Evolutionary conservation across 805 yeast genomes (phyloP).

Genomic region (Metschnikowia hibisci): DNA sequence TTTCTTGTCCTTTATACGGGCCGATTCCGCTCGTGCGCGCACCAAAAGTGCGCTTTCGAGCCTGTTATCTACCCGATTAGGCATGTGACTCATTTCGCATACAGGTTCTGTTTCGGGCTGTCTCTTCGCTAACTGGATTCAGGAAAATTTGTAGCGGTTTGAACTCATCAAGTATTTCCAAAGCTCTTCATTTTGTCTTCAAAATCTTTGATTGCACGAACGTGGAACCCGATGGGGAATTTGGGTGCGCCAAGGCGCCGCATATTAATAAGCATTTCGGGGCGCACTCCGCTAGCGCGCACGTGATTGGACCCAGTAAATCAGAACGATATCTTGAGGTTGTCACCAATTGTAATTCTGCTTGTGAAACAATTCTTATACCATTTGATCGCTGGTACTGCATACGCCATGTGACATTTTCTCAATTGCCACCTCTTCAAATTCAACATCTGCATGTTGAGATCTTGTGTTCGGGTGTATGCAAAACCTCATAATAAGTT

Average conservation of each 20-base stretch:
- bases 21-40: constrained; percentile 3
- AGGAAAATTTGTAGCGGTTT: no score
- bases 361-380: no score
- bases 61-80: neutral
- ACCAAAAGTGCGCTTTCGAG: neutral
- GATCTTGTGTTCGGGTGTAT: no score
- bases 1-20: constrained; percentile 8
- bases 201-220: no score
- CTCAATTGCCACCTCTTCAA: no score
- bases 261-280: neutral
- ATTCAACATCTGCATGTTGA: no score
- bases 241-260: neutral
- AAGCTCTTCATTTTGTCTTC: no score
- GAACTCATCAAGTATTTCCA: no score
- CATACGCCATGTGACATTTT: no score
- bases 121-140: no score
- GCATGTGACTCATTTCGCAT: neutral
- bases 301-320: neutral
- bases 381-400: no score
- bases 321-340: neutral
- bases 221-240: neutral
- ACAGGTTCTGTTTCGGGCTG: neutral
- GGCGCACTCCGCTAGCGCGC: neutral
- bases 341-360: neutral
- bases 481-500: no score